phyloP scores from a whole-genome alignment of 805 yeast genomes.

The Yarrowia yakushimensis region DNA sequence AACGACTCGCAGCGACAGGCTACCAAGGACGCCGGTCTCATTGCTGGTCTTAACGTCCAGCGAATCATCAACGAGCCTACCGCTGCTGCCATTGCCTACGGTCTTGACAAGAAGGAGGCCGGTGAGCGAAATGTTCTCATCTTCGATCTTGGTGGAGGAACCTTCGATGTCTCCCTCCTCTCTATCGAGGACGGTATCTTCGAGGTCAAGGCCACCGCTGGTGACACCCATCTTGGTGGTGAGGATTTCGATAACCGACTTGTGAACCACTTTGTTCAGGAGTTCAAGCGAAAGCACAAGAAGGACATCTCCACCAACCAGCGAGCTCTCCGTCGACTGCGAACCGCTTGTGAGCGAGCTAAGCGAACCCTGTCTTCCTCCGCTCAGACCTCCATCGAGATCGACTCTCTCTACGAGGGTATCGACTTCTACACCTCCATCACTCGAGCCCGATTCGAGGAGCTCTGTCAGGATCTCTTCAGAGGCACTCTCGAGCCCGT shows the following conservation, averaged over 20 bases:
- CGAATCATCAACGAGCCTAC: constrained; percentile 97
- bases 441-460: constrained; percentile 98
- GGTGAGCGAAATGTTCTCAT: constrained; percentile 85
- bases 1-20: constrained; percentile 98
- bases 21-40: constrained; percentile 94
- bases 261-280: constrained; percentile 87
- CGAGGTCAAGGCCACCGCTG: constrained; percentile 93
- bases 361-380: constrained; percentile 97
- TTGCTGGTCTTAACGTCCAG: constrained; percentile 92
- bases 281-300: constrained; percentile 97
- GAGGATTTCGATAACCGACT: constrained; percentile 97
- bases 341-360: constrained; percentile 99
- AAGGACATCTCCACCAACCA: constrained; percentile 89
- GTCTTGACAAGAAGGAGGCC: constrained; percentile 64
- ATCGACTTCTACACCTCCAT: constrained; percentile 92
- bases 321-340: constrained; percentile 96
- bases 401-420: constrained; percentile 93
- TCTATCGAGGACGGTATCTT: constrained; percentile 94
- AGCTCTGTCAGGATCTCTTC: constrained; percentile 89
- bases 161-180: constrained; percentile 92
- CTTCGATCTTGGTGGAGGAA: constrained; percentile 98
- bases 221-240: constrained; percentile 95
- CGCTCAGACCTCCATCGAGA: constrained; percentile 91
- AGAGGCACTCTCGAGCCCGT: constrained; percentile 93
- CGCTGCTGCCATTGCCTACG: constrained; percentile 99